These are phyloP conservation scores for Neurospora sp. DNA, from an alignment of 495 filamentous ascomycete species.

Conservation along the genomic window DNA sequence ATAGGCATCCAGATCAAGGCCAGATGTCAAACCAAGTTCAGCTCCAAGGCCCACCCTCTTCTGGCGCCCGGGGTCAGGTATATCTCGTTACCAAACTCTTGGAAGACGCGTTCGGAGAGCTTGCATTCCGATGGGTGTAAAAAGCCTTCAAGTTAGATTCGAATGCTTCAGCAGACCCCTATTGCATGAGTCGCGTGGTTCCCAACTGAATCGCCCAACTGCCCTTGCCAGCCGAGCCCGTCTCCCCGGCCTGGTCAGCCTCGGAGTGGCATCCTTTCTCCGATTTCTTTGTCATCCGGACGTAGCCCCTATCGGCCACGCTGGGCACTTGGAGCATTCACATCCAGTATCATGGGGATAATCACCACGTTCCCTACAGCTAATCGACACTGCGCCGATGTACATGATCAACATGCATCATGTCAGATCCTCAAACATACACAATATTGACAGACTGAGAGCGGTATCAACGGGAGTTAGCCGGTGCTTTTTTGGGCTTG, in stretches of 20 bases:
- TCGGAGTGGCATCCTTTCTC: neutral
- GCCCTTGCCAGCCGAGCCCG: neutral
- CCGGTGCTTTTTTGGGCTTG: neutral
- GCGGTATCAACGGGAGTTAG: neutral
- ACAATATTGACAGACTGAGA: neutral
- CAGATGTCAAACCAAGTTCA: neutral
- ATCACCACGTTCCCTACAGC: neutral
- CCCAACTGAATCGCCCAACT: neutral
- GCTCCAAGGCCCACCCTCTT: neutral
- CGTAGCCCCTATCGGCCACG: neutral
- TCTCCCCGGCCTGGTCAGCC: neutral
- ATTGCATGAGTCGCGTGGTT: neutral
- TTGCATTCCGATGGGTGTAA: neutral
- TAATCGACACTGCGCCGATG: neutral
- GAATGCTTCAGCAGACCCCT: neutral
- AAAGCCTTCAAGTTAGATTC: neutral
- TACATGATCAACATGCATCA: neutral
- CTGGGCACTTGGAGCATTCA: neutral
- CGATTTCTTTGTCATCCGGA: neutral
- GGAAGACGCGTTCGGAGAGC: neutral
- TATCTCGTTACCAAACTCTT: neutral
- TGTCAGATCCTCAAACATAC: neutral
- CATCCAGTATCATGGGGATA: neutral
- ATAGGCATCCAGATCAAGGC: neutral
- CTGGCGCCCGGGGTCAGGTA: neutral